Percentiles rank a stretch among this genome's conserved stretches.
Conservation (phyloP, 2,329 filamentous ascomycete genomes). For the Claviceps spartinae region DNA sequence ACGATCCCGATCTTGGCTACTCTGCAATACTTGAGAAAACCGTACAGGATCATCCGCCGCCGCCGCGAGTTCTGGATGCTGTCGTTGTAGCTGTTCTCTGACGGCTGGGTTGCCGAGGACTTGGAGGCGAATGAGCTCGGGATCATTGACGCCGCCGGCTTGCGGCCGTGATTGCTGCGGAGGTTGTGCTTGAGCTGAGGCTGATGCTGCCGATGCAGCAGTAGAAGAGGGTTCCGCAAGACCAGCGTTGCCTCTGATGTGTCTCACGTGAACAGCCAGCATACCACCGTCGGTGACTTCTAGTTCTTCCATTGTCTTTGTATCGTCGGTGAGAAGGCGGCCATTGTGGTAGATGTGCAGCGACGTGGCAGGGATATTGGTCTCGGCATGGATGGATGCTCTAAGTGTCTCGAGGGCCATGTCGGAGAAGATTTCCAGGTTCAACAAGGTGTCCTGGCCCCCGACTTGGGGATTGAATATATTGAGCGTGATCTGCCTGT, state of each 20-base stretch:
- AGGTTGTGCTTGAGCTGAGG: constrained; percentile 16
- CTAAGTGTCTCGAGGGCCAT: constrained; percentile 79
- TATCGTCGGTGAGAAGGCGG: constrained; percentile 60
- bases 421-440: constrained; percentile 67
- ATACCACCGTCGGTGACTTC: constrained; percentile 81
- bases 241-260: constrained; percentile 35
- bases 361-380: constrained; percentile 52
- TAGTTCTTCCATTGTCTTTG: constrained; percentile 68
- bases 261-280: constrained; percentile 70
- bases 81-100: constrained; percentile 54
- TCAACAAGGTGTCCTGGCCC: constrained; percentile 61
- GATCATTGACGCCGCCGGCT: constrained; percentile 39
- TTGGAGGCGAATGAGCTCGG: constrained; percentile 71
- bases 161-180: constrained; percentile 21
- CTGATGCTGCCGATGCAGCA: constrained; percentile 20
- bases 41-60: constrained; percentile 61
- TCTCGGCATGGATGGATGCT: constrained; percentile 76
- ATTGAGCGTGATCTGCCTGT: constrained; percentile 76
- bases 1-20: constrained; percentile 56
- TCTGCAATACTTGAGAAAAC: constrained; percentile 60
- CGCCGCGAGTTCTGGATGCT: constrained; percentile 63
- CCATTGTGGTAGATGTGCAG: constrained; percentile 91
- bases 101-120: constrained; percentile 66
- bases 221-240: constrained; percentile 9
- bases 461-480: constrained; percentile 60